phyloP scores from a whole-genome alignment of 306 rosid species.

The Crotalaria pallida region DNA sequence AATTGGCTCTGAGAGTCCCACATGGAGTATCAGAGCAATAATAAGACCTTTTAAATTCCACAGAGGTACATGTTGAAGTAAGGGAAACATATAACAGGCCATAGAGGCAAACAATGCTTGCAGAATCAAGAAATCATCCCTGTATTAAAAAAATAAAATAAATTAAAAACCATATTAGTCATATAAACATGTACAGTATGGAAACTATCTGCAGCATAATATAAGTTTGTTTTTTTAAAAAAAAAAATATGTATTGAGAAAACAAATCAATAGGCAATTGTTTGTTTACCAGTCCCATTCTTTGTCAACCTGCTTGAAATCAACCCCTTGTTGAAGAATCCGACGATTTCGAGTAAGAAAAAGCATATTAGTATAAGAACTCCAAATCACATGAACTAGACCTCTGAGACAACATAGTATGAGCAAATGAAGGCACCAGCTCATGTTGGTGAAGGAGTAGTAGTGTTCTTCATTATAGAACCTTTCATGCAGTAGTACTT shows the following conservation, averaged over 20 bases:
- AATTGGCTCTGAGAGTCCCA: conserved; percentile 78
- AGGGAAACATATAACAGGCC: conserved; percentile 45
- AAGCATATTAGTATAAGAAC: conserved; percentile 33
- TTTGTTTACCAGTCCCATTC: conserved; percentile 96
- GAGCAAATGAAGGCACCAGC: conserved; percentile 63
- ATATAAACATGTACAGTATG: background rate
- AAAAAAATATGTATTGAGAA: too few relatives aligned
- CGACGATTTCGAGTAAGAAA: conserved; percentile 34
- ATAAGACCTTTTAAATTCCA: conserved; percentile 66
- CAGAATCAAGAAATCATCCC: conserved; percentile 91
- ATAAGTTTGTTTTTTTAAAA: background rate
- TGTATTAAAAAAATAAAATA: conserved; percentile 8
- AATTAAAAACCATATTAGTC: background rate
- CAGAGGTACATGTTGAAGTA: conserved; percentile 51
- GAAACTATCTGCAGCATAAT: background rate
- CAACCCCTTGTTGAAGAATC: conserved; percentile 42
- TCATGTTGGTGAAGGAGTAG: conserved; percentile 14
- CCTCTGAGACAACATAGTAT: conserved; percentile 33
- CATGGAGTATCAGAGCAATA: conserved; percentile 52
- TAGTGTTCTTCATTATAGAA: conserved; percentile 40
- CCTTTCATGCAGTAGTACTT: conserved; percentile 41
- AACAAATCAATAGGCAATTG: background rate
- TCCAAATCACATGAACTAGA: conserved; percentile 24
- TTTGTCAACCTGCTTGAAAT: conserved; percentile 50
- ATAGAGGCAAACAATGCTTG: conserved; percentile 49